Conservation (phyloP, 1,284 basidiomycete species). For the Butyriboletus pseudospeciosus region DNA sequence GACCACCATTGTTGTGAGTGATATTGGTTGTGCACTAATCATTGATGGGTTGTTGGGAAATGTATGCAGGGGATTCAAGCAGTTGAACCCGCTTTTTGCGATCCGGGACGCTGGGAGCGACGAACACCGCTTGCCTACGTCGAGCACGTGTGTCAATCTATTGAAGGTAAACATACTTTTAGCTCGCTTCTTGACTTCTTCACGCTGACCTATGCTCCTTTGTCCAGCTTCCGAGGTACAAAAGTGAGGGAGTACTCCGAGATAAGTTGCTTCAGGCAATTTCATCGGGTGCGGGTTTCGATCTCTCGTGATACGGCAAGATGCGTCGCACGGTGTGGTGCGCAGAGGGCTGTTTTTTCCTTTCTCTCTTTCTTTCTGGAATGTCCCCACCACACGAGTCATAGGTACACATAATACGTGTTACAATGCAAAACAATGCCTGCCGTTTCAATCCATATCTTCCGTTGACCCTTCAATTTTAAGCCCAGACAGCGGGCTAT, state of each 20-base stretch:
- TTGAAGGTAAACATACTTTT: conserved; percentile 56
- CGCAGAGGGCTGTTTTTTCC: neutral
- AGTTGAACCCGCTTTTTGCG: conserved; percentile 65
- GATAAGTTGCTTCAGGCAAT: conserved; percentile 85
- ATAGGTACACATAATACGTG: conserved; percentile 1
- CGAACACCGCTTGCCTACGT: conserved; percentile 44
- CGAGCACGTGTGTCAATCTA: conserved; percentile 84
- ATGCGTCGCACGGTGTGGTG: neutral
- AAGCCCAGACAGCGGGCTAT: neutral
- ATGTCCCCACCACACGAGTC: neutral
- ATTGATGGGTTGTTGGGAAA: neutral
- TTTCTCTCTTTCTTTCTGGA: neutral
- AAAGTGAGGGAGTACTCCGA: conserved; percentile 58
- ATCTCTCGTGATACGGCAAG: conserved; percentile 59
- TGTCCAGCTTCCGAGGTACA: conserved; percentile 65
- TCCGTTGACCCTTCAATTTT: neutral
- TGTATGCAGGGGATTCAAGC: conserved; percentile 63
- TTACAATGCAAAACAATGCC: conserved; percentile 2
- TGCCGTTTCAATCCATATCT: neutral
- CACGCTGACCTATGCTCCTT: neutral
- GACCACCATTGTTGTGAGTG: conserved; percentile 77
- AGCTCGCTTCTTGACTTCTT: neutral
- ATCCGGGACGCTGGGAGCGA: conserved; percentile 78
- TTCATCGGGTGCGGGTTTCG: conserved; percentile 81
- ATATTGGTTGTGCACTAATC: neutral